Base-by-base conservation (phyloP, 306 rosid species). In the Aeschynomene evenia region DNA sequence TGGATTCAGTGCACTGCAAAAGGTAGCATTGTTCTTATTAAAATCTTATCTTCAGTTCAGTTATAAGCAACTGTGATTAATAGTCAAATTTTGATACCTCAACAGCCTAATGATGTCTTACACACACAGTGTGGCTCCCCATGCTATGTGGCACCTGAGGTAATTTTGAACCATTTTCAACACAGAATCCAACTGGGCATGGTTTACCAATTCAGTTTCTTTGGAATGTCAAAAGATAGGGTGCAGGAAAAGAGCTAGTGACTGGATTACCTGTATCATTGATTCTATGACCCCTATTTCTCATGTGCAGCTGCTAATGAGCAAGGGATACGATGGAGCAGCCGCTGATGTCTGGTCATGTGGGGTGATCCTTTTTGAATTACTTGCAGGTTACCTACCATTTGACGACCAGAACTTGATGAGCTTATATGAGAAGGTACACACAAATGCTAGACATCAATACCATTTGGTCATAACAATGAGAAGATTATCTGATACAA, bases 331-430 rank as follows among this genome's bases (percentile, higher is more conserved):
- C 11, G 87, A 88, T 18, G 97, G 95, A 76, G 95, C 92, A 67
- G 83, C 87, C 31, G 95, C 89, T 18, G 97, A 91, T 84, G 80
- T 91, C 75, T 91, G 97, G 97, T 91, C 97, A 51, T 91, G 92
- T 52, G 97, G 97, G 16, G 97, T 88, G 50, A 80, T 91, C 53
- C 97, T 91, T 24, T 91, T 82, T 21, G 97, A 91, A 79, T 40
- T 84, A 63, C 87, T 91, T 36, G 82, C 95, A 9, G 97, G 97
- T 22, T 68, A 19, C 80, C 88, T 88, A 4, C 97, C 95, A 49
- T 91, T 91, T 78, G 84, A 88, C 1, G 97, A 91, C 75, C 78
- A 60, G 7, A 91, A 75, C 67, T 79, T 91, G 75, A 77, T 73
- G 77, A 70, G 36, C 24, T 81, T 91, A 40, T 91, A 91, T 60